Evolutionary conservation across 495 filamentous ascomycete species (phyloP), one percentile per base, ranked within the genome.

Genomic region (Neurospora tetraspora): DNA sequence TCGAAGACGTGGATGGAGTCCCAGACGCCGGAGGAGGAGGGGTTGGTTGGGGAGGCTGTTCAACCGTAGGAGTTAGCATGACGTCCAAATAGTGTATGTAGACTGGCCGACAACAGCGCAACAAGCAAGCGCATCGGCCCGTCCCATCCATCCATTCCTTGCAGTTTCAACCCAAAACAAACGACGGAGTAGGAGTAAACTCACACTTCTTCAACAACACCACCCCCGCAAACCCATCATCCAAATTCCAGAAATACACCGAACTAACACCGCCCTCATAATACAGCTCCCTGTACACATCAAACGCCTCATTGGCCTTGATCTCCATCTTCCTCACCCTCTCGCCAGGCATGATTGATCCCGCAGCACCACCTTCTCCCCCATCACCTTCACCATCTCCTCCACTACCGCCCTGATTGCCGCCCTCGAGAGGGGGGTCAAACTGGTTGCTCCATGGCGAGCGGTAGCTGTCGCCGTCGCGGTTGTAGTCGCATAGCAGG

Each of bases 1-100:
- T 99, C 96, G 82, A 99, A 97, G 72, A 99, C 96, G 84, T 99
- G 96, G 81, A 99, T 98, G 76, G 92, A 96, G 81, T 99, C 96
- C 96, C 96, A 99, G 72, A 91, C 90, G 68, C 96, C 95, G 45
- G 91, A 88, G 78, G 87, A 90, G 82, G 90, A 91, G 76, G 87
- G 86, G 70, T 89, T 87, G 34, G 76, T 75, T 71, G 80, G 76
- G 42, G 77, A 80, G 70, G 75, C 80, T 78, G 73, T 70, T 70
- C 39, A 70, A 20, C 16, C 40, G 20, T 43, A 16, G 40, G 1
- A 27, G 38, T 14, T 75, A 69, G 38, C 36, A 70, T 23, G 53
- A 70, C 53, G 7, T 40, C 59, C 20, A 16, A 4, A 40, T 31
- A 45, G 43, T 47, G 43, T 47, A 10, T 47, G 43, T 47, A 47